Percentiles rank a stretch among this genome's conserved stretches.
These are phyloP conservation scores for Begonia fuchsioides DNA, from an alignment of 306 rosid species.

Conservation along the genomic window DNA sequence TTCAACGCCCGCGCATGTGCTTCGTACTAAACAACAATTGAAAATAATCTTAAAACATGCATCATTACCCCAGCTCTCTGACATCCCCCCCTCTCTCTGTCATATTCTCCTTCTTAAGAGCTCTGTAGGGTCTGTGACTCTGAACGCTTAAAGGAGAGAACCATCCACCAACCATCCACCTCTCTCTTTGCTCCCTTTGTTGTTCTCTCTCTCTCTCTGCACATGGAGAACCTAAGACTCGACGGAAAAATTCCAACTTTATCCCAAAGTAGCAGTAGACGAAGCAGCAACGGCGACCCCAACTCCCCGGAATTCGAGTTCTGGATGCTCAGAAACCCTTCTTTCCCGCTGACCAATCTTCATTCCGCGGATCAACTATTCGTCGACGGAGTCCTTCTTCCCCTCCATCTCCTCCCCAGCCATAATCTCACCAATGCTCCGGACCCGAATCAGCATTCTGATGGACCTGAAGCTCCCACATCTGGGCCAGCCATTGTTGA, in stretches of 20 bases:
- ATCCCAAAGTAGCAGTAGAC: slow-evolving; percentile 13
- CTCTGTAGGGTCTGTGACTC: slow-evolving; percentile 20
- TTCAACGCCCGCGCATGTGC: too few species aligned
- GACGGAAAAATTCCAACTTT: slow-evolving; percentile 15
- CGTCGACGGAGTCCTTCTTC: slow-evolving; percentile 70
- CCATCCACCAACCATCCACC: slow-evolving; percentile 9
- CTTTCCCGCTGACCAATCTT: slow-evolving; percentile 59
- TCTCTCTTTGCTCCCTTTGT: neutral
- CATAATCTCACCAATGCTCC: slow-evolving; percentile 4
- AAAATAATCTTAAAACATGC: neutral
- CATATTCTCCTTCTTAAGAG: slow-evolving; percentile 12
- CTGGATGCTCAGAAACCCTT: slow-evolving; percentile 88
- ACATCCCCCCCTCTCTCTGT: slow-evolving; percentile 11
- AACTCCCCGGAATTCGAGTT: slow-evolving; percentile 92
- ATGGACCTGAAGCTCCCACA: slow-evolving; percentile 5
- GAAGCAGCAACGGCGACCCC: slow-evolving; percentile 18
- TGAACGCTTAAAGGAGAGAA: slow-evolving; percentile 6
- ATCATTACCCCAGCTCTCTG: slow-evolving; percentile 4
- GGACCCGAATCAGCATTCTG: slow-evolving; percentile 5
- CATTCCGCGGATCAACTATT: slow-evolving; percentile 85
- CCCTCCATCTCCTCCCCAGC: slow-evolving; percentile 43
- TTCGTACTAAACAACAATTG: too few species aligned
- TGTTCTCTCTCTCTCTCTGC: neutral
- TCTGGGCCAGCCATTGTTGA: neutral
- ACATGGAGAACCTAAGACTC: slow-evolving; percentile 27